Evolutionary conservation across 176 grass and related monocot genomes (phyloP).

Genomic region (Juncus inflexus): DNA sequence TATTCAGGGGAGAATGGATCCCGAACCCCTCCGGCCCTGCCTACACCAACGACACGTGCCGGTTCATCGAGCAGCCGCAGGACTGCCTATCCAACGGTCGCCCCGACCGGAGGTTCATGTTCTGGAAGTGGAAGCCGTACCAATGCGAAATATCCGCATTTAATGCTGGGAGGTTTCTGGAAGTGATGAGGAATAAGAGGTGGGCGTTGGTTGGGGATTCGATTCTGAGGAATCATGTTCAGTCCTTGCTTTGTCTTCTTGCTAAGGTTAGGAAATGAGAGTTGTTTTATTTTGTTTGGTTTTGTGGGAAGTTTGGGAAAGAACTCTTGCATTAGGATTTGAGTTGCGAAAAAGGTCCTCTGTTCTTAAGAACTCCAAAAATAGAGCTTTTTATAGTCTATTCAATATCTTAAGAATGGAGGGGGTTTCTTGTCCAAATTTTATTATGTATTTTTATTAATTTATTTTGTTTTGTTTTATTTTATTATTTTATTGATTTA

Average conservation of each 20-base stretch:
- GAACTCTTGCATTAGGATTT: no score
- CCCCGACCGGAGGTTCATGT: constrained; percentile 65
- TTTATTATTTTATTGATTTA: no score
- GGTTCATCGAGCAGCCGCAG: constrained; percentile 81
- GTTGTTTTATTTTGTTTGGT: no score
- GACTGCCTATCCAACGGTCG: constrained; percentile 87
- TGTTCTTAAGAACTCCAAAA: no score
- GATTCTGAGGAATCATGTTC: constrained; percentile 82
- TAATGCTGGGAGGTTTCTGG: constrained; percentile 54
- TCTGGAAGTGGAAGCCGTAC: constrained; percentile 86
- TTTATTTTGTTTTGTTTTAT: no score
- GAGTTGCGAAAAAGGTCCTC: no score
- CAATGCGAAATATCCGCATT: constrained; percentile 58
- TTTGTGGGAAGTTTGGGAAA: no score
- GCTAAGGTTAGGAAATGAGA: constrained; percentile 48
- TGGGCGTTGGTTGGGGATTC: constrained; percentile 92
- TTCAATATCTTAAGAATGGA: no score
- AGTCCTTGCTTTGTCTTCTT: constrained; percentile 90
- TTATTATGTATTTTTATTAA: no score
- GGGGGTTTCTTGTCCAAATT: no score
- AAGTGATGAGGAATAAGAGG: constrained; percentile 53
- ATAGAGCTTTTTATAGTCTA: no score
- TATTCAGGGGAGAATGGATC: constrained; percentile 80
- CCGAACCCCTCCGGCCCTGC: constrained; percentile 42
- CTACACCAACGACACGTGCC: constrained; percentile 76